Evolutionary conservation across 441 rosid species (phyloP).

Genomic region (Syzygium syzygioides): DNA sequence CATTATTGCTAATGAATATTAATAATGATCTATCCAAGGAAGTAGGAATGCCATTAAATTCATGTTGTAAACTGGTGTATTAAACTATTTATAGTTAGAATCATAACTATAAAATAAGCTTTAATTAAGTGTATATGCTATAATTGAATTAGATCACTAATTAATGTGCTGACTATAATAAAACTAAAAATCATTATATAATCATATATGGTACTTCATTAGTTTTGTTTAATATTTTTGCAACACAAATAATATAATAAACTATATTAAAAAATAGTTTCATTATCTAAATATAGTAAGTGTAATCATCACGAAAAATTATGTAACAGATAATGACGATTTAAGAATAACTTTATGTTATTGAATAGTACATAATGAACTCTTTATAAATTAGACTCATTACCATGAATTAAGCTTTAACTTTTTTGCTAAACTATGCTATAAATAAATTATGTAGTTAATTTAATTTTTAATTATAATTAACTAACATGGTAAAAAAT

Average conservation of each 20-base stretch:
- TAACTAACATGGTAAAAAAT: not conserved
- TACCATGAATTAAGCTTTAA: too few species aligned
- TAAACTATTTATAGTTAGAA: not conserved
- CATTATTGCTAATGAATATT: accelerated
- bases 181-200: not conserved
- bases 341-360: not conserved
- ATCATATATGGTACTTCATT: not conserved
- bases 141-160: not conserved
- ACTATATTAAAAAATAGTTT: not conserved
- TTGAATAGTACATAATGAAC: not conserved
- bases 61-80: not conserved
- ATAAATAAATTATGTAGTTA: too few species aligned
- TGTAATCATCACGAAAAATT: not conserved
- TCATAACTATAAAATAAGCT: not conserved
- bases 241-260: not conserved
- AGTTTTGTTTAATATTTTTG: not conserved
- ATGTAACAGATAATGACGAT: not conserved
- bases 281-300: not conserved
- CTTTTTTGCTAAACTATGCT: too few species aligned
- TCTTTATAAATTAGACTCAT: not conserved
- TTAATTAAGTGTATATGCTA: not conserved
- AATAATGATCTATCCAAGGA: not conserved
- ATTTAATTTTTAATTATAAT: too few species aligned
- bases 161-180: not conserved
- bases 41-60: not conserved